Conservation (phyloP, 2,329 filamentous ascomycete species). For the Cercospora brassicicola region DNA sequence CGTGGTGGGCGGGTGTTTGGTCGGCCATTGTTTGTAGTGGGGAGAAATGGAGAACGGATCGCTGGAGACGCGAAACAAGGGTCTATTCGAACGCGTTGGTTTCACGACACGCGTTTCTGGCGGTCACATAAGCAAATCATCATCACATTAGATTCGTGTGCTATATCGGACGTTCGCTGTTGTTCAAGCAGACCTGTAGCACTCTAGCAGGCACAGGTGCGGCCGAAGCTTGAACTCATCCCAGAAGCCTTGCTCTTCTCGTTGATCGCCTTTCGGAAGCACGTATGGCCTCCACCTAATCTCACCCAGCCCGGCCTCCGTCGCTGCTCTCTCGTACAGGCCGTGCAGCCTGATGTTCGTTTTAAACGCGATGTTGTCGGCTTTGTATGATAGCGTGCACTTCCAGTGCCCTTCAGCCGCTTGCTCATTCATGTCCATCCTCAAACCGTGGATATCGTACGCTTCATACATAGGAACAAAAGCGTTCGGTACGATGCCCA, state of each 20-base stretch:
- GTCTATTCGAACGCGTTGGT: conserved; percentile 1
- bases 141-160: background rate
- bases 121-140: background rate
- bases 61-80: conserved; percentile 8
- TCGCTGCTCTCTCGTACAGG: conserved; percentile 15
- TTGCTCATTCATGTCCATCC: background rate
- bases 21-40: conserved; percentile 33
- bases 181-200: background rate
- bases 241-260: conserved; percentile 18
- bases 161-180: background rate
- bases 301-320: conserved; percentile 15
- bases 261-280: conserved; percentile 13
- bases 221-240: conserved; percentile 19
- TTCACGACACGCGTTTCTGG: conserved; percentile 4
- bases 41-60: background rate
- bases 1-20: conserved; percentile 41
- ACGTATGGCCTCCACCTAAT: conserved; percentile 19
- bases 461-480: conserved; percentile 3
- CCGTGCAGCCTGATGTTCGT: background rate
- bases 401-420: background rate
- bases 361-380: background rate
- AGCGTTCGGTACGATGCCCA: conserved; percentile 3
- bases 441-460: conserved; percentile 4
- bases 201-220: conserved; percentile 15
- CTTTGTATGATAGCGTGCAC: background rate